Percentiles rank a stretch among this genome's conserved stretches.
These are phyloP conservation scores for Candida hungchunana DNA, from an alignment of 805 yeast species.

Conservation along the genomic window DNA sequence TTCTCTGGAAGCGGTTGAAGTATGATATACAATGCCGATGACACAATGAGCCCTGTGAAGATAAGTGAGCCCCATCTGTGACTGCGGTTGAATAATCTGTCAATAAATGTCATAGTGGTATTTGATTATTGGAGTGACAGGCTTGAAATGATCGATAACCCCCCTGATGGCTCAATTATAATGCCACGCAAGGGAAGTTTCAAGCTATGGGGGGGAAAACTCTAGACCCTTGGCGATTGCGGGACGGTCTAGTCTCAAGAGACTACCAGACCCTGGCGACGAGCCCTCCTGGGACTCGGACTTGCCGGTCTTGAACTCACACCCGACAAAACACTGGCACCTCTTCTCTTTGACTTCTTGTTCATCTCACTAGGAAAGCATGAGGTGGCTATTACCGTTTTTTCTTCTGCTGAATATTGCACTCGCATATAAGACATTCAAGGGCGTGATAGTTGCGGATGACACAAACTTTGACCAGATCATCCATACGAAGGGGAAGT, in stretches of 20 bases:
- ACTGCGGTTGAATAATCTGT: slow-evolving; percentile 6
- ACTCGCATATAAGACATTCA: slow-evolving; percentile 12
- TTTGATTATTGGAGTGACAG: not conserved
- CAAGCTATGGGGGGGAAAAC: not conserved
- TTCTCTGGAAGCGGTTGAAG: slow-evolving; percentile 14
- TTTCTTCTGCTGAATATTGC: slow-evolving; percentile 5
- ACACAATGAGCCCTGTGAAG: slow-evolving; percentile 17
- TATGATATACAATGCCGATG: slow-evolving; percentile 13
- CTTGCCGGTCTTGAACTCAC: not conserved
- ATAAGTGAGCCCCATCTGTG: slow-evolving; percentile 11
- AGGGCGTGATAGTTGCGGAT: slow-evolving; percentile 22
- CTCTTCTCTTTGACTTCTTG: not conserved
- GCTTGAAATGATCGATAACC: not conserved
- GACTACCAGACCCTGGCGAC: not conserved
- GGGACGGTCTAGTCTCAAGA: not conserved
- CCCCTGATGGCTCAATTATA: not conserved
- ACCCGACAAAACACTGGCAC: not conserved
- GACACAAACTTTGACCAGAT: slow-evolving; percentile 21
- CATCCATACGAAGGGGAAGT: slow-evolving; percentile 18
- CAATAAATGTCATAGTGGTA: slow-evolving; percentile 12
- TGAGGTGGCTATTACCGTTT: slow-evolving; percentile 3
- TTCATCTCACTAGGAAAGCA: not conserved
- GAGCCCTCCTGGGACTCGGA: no score
- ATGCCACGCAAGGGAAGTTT: no score
- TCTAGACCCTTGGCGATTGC: not conserved